Conservation (phyloP, 83 land plant species). For the Picea mariana region DNA sequence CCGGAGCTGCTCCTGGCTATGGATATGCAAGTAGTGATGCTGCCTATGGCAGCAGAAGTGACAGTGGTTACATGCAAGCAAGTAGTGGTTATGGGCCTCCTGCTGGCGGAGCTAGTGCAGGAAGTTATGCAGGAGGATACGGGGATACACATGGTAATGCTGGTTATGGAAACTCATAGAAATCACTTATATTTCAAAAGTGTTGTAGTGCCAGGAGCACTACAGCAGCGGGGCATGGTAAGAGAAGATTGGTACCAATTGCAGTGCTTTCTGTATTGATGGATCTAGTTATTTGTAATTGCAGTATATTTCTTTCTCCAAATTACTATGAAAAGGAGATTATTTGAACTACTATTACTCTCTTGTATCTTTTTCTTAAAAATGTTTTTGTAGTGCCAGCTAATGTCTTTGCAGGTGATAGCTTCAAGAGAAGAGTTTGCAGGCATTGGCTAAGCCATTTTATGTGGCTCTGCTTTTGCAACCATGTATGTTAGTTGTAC, state of each 20-base stretch:
- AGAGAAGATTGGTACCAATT: constrained; percentile 28
- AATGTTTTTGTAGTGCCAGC: constrained; percentile 12
- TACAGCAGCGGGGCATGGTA: not conserved
- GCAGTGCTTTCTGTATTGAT: not conserved
- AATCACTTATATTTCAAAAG: not conserved
- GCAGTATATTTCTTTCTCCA: constrained; percentile 1
- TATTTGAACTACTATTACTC: constrained; percentile 1
- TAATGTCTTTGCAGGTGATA: constrained; percentile 16
- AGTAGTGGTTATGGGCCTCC: constrained; percentile 30
- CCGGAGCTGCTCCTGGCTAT: constrained; percentile 18
- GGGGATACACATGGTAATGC: constrained; percentile 28
- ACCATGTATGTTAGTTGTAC: constrained; percentile 9
- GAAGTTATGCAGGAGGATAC: constrained; percentile 30
- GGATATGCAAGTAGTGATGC: constrained; percentile 11
- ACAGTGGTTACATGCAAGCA: constrained; percentile 26
- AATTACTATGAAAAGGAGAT: constrained; percentile 5
- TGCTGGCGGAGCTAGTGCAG: constrained; percentile 22
- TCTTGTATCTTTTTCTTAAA: not conserved
- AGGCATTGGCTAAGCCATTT: constrained; percentile 15
- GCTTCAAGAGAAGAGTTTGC: constrained; percentile 15
- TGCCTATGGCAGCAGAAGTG: constrained; percentile 22
- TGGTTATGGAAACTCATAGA: constrained; percentile 37
- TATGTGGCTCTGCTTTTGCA: constrained; percentile 2
- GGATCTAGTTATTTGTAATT: not conserved
- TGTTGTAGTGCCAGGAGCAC: not conserved